Conservation (phyloP, 768 basidiomycete genomes). For the Strobilomyces echinocephalus region DNA sequence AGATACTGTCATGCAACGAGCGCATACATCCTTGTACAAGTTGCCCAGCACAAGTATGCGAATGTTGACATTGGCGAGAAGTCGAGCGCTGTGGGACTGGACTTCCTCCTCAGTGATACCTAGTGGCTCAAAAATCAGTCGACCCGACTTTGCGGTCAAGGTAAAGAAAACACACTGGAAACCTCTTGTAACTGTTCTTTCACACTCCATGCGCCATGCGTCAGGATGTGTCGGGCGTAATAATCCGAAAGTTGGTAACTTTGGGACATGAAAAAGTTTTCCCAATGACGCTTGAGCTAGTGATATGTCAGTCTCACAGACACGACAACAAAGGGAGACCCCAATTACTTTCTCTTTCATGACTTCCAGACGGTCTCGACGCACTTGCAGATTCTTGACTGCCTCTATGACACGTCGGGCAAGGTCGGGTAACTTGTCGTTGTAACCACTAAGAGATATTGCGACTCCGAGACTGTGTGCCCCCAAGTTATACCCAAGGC, state of each 20-base stretch:
- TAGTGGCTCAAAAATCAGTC: slow-evolving; percentile 26
- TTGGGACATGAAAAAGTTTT: slow-evolving; percentile 84
- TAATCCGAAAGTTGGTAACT: slow-evolving; percentile 78
- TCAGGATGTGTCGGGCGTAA: slow-evolving; percentile 64
- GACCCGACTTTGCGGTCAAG: neutral
- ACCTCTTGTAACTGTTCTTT: slow-evolving; percentile 74
- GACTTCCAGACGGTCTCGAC: slow-evolving; percentile 69
- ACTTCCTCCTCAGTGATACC: slow-evolving; percentile 72
- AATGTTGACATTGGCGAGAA: slow-evolving; percentile 64
- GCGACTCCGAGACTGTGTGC: slow-evolving; percentile 61
- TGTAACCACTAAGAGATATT: slow-evolving; percentile 76
- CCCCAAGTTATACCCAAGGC: slow-evolving; percentile 68
- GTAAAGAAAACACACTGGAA: slow-evolving; percentile 46
- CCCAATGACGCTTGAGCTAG: slow-evolving; percentile 72
- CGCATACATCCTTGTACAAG: slow-evolving; percentile 70
- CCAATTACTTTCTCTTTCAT: slow-evolving; percentile 75
- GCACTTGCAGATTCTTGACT: slow-evolving; percentile 57
- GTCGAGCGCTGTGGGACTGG: slow-evolving; percentile 48
- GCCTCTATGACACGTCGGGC: slow-evolving; percentile 67
- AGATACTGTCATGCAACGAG: neutral
- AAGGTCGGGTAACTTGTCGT: slow-evolving; percentile 82
- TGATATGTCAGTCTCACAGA: neutral
- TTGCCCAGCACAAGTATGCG: slow-evolving; percentile 81
- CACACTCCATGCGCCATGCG: slow-evolving; percentile 69
- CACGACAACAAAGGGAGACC: neutral